A percentile compares a stretch with the other conserved stretches of the same genome.
phyloP scores from a whole-genome alignment of 805 yeast genomes.

The Pichia scutulata region DNA sequence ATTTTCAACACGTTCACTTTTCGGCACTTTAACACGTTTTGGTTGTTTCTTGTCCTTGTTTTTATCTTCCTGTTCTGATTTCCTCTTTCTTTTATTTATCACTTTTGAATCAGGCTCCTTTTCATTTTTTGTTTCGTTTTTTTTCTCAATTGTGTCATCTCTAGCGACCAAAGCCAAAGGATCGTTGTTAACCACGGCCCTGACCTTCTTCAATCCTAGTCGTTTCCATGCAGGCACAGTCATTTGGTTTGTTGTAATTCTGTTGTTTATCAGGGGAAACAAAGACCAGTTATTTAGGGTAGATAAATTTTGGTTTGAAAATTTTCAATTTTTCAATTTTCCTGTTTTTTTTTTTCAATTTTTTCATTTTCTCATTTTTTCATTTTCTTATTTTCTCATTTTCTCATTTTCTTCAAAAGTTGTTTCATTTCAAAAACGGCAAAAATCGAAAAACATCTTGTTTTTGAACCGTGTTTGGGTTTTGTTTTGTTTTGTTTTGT shows the following conservation, averaged over 20 bases:
- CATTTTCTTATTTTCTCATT: too few species aligned
- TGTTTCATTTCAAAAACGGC: background rate
- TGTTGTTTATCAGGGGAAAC: too few species aligned
- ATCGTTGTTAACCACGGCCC: slow-evolving; percentile 38
- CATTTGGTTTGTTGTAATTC: background rate
- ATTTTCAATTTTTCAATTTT: too few species aligned
- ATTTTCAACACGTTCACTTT: slow-evolving; percentile 61
- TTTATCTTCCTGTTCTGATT: slow-evolving; percentile 27
- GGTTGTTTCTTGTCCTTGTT: slow-evolving; percentile 45
- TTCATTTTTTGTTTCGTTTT: slow-evolving; percentile 20
- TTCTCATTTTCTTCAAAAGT: background rate
- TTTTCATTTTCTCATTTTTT: background rate
- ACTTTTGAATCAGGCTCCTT: slow-evolving; percentile 23
- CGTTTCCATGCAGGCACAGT: slow-evolving; percentile 77
- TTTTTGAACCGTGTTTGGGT: background rate
- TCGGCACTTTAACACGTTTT: slow-evolving; percentile 63
- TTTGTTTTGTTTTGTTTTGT: background rate
- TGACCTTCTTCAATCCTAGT: slow-evolving; percentile 60
- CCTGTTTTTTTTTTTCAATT: too few species aligned
- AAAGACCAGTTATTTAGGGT: background rate
- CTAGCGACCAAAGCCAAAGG: slow-evolving; percentile 37
- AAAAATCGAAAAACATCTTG: too few species aligned
- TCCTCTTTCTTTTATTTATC: slow-evolving; percentile 23
- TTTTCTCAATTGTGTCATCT: slow-evolving; percentile 16
- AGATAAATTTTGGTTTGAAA: too few species aligned